A percentile compares a stretch with the other conserved stretches of the same genome.
Conservation (phyloP, 2,329 filamentous ascomycete species). For the Paraphaeosphaeria minitans region DNA sequence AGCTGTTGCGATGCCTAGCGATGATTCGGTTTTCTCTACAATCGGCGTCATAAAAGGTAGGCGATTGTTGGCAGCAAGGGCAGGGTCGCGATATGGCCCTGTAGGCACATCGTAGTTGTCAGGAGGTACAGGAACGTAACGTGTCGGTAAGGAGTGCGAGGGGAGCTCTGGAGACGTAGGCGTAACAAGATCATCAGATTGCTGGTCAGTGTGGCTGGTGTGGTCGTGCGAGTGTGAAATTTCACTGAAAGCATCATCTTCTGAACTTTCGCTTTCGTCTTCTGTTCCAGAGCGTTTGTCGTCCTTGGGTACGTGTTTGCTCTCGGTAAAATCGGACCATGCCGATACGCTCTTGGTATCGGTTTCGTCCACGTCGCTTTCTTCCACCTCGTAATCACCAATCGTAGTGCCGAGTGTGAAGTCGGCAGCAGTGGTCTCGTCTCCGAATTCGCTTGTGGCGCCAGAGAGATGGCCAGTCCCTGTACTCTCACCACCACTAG, state of each 20-base stretch:
- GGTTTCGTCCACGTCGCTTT: constrained; percentile 39
- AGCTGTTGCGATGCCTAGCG: constrained; percentile 62
- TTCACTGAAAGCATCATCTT: constrained; percentile 45
- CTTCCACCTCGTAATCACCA: constrained; percentile 33
- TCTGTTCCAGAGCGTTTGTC: constrained; percentile 42
- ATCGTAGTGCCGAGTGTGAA: constrained; percentile 49
- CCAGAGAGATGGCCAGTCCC: constrained; percentile 73
- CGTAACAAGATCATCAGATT: constrained; percentile 52
- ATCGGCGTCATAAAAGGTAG: constrained; percentile 99
- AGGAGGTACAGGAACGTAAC: constrained; percentile 79
- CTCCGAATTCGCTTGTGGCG: constrained; percentile 67
- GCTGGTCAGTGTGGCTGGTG: constrained; percentile 30
- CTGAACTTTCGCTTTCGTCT: constrained; percentile 40
- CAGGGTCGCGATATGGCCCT: constrained; percentile 79
- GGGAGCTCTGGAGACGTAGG: constrained; percentile 52
- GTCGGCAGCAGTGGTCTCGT: constrained; percentile 62
- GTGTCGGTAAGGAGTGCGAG: constrained; percentile 52
- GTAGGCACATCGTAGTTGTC: constrained; percentile 84
- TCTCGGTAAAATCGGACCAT: constrained; percentile 86
- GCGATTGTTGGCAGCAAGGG: constrained; percentile 82
- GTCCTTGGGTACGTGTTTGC: constrained; percentile 67
- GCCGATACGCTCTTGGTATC: constrained; percentile 65
- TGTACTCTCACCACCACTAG: constrained; percentile 83
- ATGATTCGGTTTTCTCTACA: constrained; percentile 91
- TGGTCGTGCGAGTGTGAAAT: constrained; percentile 34